Evolutionary conservation across 345 rosid genomes (phyloP), one percentile per base, ranked within the genome.

Genomic region (Eutrema yunnanense): DNA sequence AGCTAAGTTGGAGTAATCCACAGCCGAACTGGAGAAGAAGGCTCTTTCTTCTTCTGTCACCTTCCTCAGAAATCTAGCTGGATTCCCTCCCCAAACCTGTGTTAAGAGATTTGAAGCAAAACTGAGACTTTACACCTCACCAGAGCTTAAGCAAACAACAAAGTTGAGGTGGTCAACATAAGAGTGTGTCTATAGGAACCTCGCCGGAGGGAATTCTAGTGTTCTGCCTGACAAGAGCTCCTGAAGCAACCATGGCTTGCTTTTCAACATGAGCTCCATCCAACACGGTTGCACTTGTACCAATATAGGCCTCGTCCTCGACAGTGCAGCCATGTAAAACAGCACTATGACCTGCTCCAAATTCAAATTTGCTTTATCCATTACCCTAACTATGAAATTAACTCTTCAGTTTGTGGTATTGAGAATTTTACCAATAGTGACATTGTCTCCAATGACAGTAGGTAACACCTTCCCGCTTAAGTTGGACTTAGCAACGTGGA

Each of bases 1-100:
- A 6, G 95, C 95, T 69, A 92, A 81, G 59, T 84, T 86, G 73
- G 86, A 77, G 77, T 86, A 86, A 47, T 92, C 91, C 34, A 72
- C 46, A 62, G 92, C 90, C 2, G 91, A 90, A 65, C 86, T 81
- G 16, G 91, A 83, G 78, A 92, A 86, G 71, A 92, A 89, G 51
- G 86, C 84, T 77, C 78, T 81, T 84, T 92, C 98, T 79, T 85
- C 90, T 66, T 92, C 96, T 3, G 92, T 85, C 49, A 92, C 85
- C 82, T 89, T 89, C 73, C 98, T 83, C 73, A 89, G 60, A 75
- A 92, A 89, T 81, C 53, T 84, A 48, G 96, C 98, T 27, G 98
- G 98, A 75, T 85, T 92, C 29, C 98, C 98, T 79, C 90, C 98
- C 98, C 96, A 92, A 14, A 92, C 88, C 98, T 89, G 81, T 53